Conservation (phyloP, 768 basidiomycete genomes). For the Phanerodontia chrysosporium region DNA sequence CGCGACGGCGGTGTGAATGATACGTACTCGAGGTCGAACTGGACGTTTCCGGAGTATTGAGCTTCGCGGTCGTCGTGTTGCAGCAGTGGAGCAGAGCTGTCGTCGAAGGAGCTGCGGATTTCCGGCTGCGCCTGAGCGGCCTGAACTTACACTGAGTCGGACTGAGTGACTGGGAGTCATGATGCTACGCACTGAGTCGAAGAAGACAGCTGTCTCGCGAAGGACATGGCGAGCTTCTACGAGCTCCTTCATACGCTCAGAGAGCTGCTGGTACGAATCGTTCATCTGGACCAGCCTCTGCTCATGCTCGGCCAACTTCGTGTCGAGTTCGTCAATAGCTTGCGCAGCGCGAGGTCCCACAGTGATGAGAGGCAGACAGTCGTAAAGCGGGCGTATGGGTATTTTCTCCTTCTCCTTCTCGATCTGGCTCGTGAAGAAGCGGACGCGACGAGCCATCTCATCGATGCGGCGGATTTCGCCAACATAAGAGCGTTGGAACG, state of each 20-base stretch:
- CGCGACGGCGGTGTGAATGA: neutral
- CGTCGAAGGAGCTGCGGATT: slow-evolving; percentile 87
- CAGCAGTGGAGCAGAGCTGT: slow-evolving; percentile 84
- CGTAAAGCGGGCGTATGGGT: slow-evolving; percentile 79
- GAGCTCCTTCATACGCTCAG: slow-evolving; percentile 80
- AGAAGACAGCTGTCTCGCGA: slow-evolving; percentile 93
- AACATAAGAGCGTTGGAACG: slow-evolving; percentile 97
- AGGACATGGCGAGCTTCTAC: slow-evolving; percentile 93
- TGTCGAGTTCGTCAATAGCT: slow-evolving; percentile 89
- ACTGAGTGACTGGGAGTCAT: neutral
- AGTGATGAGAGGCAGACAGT: slow-evolving; percentile 82
- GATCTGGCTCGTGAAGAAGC: slow-evolving; percentile 86
- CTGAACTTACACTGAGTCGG: slow-evolving; percentile 32
- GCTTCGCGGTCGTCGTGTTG: slow-evolving; percentile 86
- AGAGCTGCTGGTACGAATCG: slow-evolving; percentile 82
- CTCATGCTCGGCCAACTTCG: slow-evolving; percentile 84
- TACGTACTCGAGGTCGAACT: slow-evolving; percentile 86
- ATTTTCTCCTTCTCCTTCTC: slow-evolving; percentile 80
- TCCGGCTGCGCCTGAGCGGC: slow-evolving; percentile 76
- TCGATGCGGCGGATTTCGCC: slow-evolving; percentile 93
- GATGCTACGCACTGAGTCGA: slow-evolving; percentile 63
- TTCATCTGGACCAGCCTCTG: slow-evolving; percentile 85
- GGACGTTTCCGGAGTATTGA: slow-evolving; percentile 46
- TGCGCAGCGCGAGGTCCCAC: slow-evolving; percentile 92
- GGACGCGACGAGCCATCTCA: slow-evolving; percentile 92